These are phyloP conservation scores for Citrus medica DNA, from an alignment of 345 rosid genomes.

Conservation along the genomic window DNA sequence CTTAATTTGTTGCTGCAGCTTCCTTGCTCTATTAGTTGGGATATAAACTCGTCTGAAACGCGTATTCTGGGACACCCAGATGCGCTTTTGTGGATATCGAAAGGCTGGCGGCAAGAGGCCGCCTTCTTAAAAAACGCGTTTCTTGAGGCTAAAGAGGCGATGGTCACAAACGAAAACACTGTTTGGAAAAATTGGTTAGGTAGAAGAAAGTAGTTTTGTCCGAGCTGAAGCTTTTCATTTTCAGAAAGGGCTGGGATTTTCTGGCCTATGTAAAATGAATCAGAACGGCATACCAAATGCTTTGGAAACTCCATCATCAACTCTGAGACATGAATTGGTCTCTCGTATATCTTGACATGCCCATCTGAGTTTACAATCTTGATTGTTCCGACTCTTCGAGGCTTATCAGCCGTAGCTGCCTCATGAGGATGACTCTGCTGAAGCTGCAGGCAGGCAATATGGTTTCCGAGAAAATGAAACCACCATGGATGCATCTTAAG, in stretches of 20 bases:
- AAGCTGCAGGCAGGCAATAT: slow-evolving; percentile 31
- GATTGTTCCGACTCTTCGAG: slow-evolving; percentile 16
- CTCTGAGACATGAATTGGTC: slow-evolving; percentile 54
- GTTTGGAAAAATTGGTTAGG: slow-evolving; percentile 68
- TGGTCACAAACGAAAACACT: slow-evolving; percentile 59
- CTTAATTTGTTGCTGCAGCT: background rate
- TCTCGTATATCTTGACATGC: slow-evolving; percentile 48
- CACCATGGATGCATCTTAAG: slow-evolving; percentile 16
- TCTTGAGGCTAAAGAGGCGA: slow-evolving; percentile 48
- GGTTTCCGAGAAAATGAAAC: slow-evolving; percentile 27
- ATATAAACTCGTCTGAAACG: slow-evolving; percentile 75
- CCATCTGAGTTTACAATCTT: slow-evolving; percentile 75
- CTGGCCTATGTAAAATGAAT: slow-evolving; percentile 75
- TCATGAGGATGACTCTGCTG: background rate
- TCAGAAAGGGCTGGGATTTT: slow-evolving; percentile 65
- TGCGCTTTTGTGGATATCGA: slow-evolving; percentile 53
- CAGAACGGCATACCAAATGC: slow-evolving; percentile 77
- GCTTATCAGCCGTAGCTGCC: too few species aligned
- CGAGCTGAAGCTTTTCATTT: slow-evolving; percentile 64
- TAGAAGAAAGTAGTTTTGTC: slow-evolving; percentile 75
- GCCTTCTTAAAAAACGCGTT: slow-evolving; percentile 27
- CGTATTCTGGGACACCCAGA: slow-evolving; percentile 60
- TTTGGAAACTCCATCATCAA: slow-evolving; percentile 63
- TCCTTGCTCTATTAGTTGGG: slow-evolving; percentile 54
- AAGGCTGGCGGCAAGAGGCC: slow-evolving; percentile 41